phyloP scores from a whole-genome alignment of 140 eudicot species.

The Senecio squalidus region DNA sequence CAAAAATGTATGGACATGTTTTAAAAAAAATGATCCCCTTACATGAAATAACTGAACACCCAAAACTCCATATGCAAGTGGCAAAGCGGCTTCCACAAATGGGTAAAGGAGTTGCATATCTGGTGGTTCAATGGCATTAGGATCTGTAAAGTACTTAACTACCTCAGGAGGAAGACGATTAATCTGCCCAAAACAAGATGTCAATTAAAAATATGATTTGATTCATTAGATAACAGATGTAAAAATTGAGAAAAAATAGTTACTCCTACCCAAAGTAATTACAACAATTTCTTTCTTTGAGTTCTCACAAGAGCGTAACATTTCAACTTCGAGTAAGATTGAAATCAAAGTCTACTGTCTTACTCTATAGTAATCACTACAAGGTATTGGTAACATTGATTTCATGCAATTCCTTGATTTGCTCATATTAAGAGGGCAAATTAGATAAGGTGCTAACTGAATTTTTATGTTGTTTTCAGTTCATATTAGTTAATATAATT shows the following conservation, averaged over 20 bases:
- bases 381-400: background rate
- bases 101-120: constrained; percentile 86
- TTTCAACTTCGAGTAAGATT: background rate
- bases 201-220: background rate
- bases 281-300: background rate
- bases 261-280: background rate
- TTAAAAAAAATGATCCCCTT: constrained; percentile 23
- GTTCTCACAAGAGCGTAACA: background rate
- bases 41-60: constrained; percentile 96
- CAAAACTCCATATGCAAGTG: constrained; percentile 93
- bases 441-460: background rate
- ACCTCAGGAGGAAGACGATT: constrained; percentile 96
- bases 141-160: constrained; percentile 94
- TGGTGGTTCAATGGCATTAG: constrained; percentile 92
- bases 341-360: background rate
- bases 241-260: background rate
- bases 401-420: background rate
- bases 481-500: too few relatives aligned
- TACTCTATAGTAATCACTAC: background rate
- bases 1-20: background rate
- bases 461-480: background rate
- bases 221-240: background rate
- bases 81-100: constrained; percentile 94
- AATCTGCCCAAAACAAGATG: constrained; percentile 43
- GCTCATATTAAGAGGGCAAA: background rate